Evolutionary conservation across 2,329 filamentous ascomycete genomes (phyloP), one percentile per base, ranked within the genome.

Genomic region (Cadophora sp.): DNA sequence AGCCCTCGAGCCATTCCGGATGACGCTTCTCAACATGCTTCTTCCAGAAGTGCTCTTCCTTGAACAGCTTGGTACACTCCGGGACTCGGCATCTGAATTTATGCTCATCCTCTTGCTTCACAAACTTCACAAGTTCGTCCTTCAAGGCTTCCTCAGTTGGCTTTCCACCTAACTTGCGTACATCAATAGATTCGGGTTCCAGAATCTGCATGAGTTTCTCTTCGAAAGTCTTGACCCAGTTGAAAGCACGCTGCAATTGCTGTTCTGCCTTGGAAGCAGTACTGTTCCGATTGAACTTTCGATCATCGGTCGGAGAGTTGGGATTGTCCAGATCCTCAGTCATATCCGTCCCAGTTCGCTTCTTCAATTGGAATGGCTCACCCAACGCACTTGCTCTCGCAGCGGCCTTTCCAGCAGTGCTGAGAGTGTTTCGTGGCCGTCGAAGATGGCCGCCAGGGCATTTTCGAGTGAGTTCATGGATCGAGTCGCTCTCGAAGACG

Each of bases 21-120:
- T 99, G 96, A 67, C 97, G 90, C 83, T 99, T 99, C 81, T 98
- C 95, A 19, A 98, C 91, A 76, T 99, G 96, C 84, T 99, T 99
- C 76, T 90, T 91, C 95, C 97, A 99, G 79, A 99, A 99, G 75
- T 95, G 89, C 53, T 97, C 92, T 68, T 96, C 96, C 80, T 98
- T 98, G 86, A 99, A 99, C 8, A 99, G 84, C 81, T 99, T 99
- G 12, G 92, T 91, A 80, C 96, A 99, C 48, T 97, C 94, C 1
- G 95, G 95, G 4, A 97, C 94, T 79, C 96, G 97, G 86, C 96
- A 99, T 69, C 97, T 89, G 85, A 91, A 99, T 79, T 98, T 98
- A 76, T 95, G 91, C 79, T 97, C 94, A 75, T 99, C 97, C 79
- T 99, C 96, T 80, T 98, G 95, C 82, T 97, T 97, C 71, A 98